phyloP scores from a whole-genome alignment of 495 filamentous ascomycete genomes.

The Recurvomyces mirabilis region DNA sequence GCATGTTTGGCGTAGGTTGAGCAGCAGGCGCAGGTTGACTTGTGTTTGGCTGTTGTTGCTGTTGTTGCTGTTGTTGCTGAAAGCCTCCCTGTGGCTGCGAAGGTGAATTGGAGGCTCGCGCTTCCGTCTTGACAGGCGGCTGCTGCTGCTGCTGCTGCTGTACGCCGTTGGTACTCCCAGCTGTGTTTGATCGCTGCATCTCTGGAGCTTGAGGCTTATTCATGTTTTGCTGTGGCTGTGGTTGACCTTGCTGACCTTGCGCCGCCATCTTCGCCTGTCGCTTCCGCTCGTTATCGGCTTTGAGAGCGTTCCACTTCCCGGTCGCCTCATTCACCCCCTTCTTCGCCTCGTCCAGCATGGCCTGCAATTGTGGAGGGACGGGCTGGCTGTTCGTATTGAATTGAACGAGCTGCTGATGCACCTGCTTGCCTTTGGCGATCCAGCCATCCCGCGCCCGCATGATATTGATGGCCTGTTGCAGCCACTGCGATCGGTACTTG shows the following conservation, averaged over 20 bases:
- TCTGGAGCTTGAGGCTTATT: too few species aligned
- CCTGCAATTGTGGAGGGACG: constrained; percentile 1
- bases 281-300: constrained; percentile 5
- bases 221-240: background rate
- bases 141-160: constrained; percentile 16
- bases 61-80: constrained; percentile 7
- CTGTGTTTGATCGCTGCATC: constrained; percentile 4
- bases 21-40: background rate
- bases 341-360: constrained; percentile 1
- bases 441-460: background rate
- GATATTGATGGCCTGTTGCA: background rate
- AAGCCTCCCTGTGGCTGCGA: constrained; percentile 15
- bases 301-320: background rate
- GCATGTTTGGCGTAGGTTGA: constrained; percentile 4
- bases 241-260: constrained; percentile 1
- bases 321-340: background rate
- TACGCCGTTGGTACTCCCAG: background rate
- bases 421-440: background rate
- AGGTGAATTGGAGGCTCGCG: constrained; percentile 13
- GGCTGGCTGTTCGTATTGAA: constrained; percentile 15
- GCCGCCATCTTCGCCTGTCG: background rate
- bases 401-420: constrained; percentile 7
- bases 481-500: background rate
- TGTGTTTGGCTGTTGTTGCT: constrained; percentile 2
- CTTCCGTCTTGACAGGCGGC: constrained; percentile 6